phyloP scores from a whole-genome alignment of 1,139 yeast species.

The Yamadazyma diospyri region DNA sequence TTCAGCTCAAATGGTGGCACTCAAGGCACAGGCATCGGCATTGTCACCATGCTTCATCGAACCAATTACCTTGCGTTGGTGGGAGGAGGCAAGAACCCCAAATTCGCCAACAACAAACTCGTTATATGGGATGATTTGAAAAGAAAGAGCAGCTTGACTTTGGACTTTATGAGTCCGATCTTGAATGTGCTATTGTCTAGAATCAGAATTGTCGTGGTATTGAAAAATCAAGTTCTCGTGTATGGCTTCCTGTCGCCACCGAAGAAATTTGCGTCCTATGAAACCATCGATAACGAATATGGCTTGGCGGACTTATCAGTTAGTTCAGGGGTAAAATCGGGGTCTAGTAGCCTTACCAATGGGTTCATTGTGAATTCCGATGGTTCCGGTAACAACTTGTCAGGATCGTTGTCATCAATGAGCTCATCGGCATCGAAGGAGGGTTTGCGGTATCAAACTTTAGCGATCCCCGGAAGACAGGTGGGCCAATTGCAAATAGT shows the following conservation, averaged over 20 bases:
- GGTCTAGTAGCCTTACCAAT: slow-evolving; percentile 2
- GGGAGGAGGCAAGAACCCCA: slow-evolving; percentile 83
- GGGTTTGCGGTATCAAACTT: slow-evolving; percentile 38
- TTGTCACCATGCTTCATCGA: slow-evolving; percentile 77
- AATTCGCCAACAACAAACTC: slow-evolving; percentile 71
- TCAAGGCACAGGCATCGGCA: slow-evolving; percentile 62
- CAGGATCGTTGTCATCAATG: slow-evolving; percentile 17
- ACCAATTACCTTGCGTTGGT: slow-evolving; percentile 87
- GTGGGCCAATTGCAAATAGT: slow-evolving; percentile 79
- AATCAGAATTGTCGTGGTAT: slow-evolving; percentile 68
- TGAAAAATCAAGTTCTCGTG: slow-evolving; percentile 63
- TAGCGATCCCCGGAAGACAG: slow-evolving; percentile 72
- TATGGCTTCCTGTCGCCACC: slow-evolving; percentile 85
- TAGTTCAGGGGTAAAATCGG: slow-evolving; percentile 12
- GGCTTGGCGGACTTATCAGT: slow-evolving; percentile 69
- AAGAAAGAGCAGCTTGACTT: slow-evolving; percentile 65
- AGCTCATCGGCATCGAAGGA: slow-evolving; percentile 16
- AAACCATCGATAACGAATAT: slow-evolving; percentile 62
- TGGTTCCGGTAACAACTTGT: slow-evolving; percentile 11
- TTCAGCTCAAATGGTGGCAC: slow-evolving; percentile 25
- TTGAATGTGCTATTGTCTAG: slow-evolving; percentile 72
- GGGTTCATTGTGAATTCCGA: slow-evolving; percentile 4
- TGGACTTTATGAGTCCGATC: slow-evolving; percentile 75
- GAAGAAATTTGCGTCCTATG: slow-evolving; percentile 61
- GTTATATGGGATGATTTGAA: slow-evolving; percentile 91